phyloP scores from a whole-genome alignment of 2,329 filamentous ascomycete genomes.

The Fusarium odoratissimum region DNA sequence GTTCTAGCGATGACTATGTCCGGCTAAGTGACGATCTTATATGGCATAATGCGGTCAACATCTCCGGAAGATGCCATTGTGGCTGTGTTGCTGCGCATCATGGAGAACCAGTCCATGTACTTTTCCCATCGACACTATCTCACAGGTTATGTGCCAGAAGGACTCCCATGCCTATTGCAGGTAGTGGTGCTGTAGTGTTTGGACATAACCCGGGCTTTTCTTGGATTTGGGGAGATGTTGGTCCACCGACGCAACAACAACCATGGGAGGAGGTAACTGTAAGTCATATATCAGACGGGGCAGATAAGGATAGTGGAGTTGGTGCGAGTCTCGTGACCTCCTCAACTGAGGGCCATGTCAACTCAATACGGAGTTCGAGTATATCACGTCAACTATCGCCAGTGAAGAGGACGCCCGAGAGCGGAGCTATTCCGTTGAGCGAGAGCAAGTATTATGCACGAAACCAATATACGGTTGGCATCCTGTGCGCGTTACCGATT shows the following conservation, averaged over 20 bases:
- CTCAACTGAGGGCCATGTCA: not conserved
- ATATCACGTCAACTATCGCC: not conserved
- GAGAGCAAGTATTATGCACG: rapidly evolving
- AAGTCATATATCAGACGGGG: not conserved
- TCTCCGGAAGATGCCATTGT: rapidly evolving
- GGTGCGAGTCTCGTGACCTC: rapidly evolving
- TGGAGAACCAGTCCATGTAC: not conserved
- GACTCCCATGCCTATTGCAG: rapidly evolving
- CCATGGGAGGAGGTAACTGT: not conserved
- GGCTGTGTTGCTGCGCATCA: rapidly evolving
- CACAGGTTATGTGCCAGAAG: rapidly evolving
- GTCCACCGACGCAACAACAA: not conserved
- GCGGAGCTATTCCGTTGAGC: rapidly evolving
- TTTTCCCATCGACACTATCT: not conserved
- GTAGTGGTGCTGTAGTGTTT: not conserved
- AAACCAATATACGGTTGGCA: not conserved
- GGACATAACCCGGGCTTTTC: not conserved
- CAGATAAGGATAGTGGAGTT: not conserved
- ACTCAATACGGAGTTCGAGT: not conserved
- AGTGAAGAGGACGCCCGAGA: no score
- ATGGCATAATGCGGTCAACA: not conserved
- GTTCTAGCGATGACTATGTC: rapidly evolving
- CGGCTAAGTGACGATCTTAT: not conserved
- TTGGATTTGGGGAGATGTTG: not conserved
- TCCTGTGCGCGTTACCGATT: not conserved